Evolutionary conservation across 139 green algal species (phyloP).

Genomic region (Chlorella sorokiniana): DNA sequence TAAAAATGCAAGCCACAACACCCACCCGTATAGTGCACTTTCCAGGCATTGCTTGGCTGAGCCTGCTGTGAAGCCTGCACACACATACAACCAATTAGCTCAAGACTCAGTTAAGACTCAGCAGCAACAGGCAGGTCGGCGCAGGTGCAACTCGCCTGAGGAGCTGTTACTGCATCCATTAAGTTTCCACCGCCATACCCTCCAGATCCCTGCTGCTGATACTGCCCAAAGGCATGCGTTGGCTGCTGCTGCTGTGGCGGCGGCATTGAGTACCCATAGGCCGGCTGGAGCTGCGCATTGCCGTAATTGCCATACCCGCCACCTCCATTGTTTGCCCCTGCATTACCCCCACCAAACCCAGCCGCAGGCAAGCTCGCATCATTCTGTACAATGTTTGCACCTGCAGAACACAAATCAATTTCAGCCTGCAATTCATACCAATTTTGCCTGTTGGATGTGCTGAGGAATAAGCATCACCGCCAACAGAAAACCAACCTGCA

Average conservation of each 20-base stretch:
- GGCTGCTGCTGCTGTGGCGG: neutral
- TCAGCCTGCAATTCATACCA: neutral
- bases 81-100: neutral
- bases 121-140: neutral
- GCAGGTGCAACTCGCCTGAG: neutral
- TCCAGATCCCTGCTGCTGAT: neutral
- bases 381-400: neutral
- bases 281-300: neutral
- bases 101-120: neutral
- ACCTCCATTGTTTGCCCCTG: too few species aligned
- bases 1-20: neutral
- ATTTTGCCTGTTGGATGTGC: neutral
- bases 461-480: neutral
- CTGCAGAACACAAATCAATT: neutral
- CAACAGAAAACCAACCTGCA: neutral
- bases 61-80: conserved; percentile 10
- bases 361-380: neutral
- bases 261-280: neutral
- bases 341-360: too few species aligned
- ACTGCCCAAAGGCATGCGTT: neutral
- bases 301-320: neutral
- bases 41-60: conserved; percentile 54
- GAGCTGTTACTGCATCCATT: conserved; percentile 34
- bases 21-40: conserved; percentile 67
- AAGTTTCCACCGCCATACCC: conserved; percentile 14